These are phyloP conservation scores for Glaciozyma martinii DNA, from an alignment of 768 basidiomycete species.

Conservation along the genomic window DNA sequence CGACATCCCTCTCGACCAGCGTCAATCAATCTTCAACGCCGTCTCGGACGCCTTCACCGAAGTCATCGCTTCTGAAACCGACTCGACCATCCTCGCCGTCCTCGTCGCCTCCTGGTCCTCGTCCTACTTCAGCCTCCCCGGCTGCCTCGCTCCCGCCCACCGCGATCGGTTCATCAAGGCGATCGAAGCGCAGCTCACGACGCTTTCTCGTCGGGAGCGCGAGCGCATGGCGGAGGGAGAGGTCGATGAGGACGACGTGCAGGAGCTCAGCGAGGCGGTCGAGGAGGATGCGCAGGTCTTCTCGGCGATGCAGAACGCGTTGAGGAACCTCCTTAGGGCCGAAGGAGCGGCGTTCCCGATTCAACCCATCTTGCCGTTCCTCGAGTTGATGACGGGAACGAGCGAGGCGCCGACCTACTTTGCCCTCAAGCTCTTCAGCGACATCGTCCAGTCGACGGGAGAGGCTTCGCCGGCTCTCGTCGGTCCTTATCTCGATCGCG, in stretches of 20 bases:
- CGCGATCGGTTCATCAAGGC: conserved; percentile 1
- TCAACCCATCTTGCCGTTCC: background rate
- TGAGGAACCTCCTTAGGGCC: background rate
- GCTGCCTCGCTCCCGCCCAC: background rate
- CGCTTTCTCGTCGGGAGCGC: background rate
- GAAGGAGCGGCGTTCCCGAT: background rate
- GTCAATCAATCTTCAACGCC: background rate
- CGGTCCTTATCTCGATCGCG: background rate
- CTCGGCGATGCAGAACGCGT: background rate
- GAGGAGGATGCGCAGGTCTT: background rate
- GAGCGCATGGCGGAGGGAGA: background rate
- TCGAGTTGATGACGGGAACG: background rate
- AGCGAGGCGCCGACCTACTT: background rate
- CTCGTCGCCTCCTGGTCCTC: background rate
- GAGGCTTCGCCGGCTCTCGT: background rate
- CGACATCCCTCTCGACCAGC: background rate
- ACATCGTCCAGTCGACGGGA: background rate
- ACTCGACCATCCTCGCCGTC: background rate
- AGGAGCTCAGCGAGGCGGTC: background rate
- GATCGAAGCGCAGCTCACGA: conserved; percentile 1
- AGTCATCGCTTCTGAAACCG: conserved; percentile 2
- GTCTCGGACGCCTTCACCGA: conserved; percentile 5
- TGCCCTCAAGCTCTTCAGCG: background rate
- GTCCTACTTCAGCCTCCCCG: background rate
- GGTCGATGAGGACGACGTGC: conserved; percentile 1